Conservation (phyloP, 208 protist species). For the Herpetomonas samuelpessoai region DNA sequence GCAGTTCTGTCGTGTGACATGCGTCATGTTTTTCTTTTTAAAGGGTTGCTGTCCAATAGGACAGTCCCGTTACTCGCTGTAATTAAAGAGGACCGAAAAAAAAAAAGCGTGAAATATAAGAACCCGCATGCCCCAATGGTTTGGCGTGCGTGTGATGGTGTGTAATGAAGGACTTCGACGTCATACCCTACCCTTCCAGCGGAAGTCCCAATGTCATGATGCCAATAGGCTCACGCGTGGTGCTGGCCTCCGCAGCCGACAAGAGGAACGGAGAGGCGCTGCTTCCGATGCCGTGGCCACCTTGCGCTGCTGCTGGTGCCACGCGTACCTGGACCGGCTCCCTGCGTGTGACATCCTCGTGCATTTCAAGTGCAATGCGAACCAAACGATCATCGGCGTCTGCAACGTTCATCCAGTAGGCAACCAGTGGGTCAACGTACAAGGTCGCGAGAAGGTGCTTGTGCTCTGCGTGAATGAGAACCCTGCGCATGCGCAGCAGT, state of each 20-base stretch:
- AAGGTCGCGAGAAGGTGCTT: slow-evolving; percentile 76
- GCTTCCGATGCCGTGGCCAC: too few species aligned
- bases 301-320: slow-evolving; percentile 1
- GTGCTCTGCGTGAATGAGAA: slow-evolving; percentile 82
- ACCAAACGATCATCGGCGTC: slow-evolving; percentile 47
- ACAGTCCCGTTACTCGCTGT: too few species aligned
- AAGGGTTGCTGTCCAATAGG: too few species aligned
- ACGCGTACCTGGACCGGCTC: slow-evolving; percentile 25
- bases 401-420: slow-evolving; percentile 58
- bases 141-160: too few species aligned
- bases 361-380: slow-evolving; percentile 57
- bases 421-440: slow-evolving; percentile 74
- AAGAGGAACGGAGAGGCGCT: too few species aligned
- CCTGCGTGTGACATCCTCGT: slow-evolving; percentile 57
- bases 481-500: slow-evolving; percentile 61
- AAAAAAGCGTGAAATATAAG: too few species aligned
- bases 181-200: slow-evolving; percentile 17
- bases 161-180: too few species aligned
- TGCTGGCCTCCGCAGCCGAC: slow-evolving; percentile 10
- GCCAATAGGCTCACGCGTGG: neutral
- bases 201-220: slow-evolving; percentile 15
- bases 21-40: too few species aligned
- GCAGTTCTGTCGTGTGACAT: too few species aligned
- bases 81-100: too few species aligned
- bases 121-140: too few species aligned